Percentiles rank a stretch among this genome's conserved stretches.
Conservation (phyloP, 345 rosid genomes). For the Aurinia saxatilis region DNA sequence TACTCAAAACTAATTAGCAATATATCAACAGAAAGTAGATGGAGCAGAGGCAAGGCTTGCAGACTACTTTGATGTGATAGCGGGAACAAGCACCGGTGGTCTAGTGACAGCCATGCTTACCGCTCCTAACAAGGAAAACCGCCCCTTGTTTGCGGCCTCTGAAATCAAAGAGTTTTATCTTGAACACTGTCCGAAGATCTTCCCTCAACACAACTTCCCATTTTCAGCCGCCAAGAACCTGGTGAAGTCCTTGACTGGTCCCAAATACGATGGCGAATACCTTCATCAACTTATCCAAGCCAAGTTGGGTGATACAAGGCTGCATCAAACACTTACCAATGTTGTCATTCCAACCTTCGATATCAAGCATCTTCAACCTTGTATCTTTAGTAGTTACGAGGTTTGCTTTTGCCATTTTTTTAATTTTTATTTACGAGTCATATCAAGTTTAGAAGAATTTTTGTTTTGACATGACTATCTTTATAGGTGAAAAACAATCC, state of each 20-base stretch:
- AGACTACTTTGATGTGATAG: constrained; percentile 57
- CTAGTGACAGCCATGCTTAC: constrained; percentile 60
- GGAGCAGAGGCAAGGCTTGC: constrained; percentile 57
- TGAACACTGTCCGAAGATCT: constrained; percentile 45
- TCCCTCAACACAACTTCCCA: constrained; percentile 35
- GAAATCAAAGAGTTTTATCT: constrained; percentile 55
- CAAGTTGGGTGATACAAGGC: constrained; percentile 37
- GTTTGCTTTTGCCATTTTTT: constrained; percentile 12
- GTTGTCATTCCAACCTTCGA: constrained; percentile 76
- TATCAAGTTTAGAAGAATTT: too few species aligned
- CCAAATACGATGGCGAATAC: constrained; percentile 54
- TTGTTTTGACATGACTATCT: constrained; percentile 24
- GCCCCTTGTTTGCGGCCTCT: constrained; percentile 59
- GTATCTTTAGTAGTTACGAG: constrained; percentile 54
- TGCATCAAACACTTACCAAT: constrained; percentile 59
- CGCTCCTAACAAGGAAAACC: constrained; percentile 43
- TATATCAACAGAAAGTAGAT: constrained; percentile 46
- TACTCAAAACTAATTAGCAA: too few species aligned
- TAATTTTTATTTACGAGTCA: background rate
- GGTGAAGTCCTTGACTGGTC: constrained; percentile 45
- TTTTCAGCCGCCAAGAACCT: constrained; percentile 29
- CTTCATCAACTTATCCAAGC: constrained; percentile 37
- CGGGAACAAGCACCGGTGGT: constrained; percentile 69
- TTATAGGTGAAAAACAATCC: constrained; percentile 29
- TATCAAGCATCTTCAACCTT: constrained; percentile 59